phyloP scores from a whole-genome alignment of 352 stramenopile species.

The Pythium coloratum region DNA sequence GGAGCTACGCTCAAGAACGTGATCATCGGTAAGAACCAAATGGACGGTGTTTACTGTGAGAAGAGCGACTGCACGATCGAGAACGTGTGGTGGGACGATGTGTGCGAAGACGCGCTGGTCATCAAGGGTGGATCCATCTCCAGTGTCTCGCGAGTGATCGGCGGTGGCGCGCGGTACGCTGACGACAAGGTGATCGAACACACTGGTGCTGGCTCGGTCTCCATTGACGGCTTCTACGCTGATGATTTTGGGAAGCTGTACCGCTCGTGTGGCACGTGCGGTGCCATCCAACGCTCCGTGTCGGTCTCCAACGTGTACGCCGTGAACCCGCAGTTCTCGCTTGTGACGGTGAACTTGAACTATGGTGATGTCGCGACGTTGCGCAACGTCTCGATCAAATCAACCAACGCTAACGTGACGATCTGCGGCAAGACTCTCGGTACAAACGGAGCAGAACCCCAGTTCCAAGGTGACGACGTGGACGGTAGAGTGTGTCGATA shows the following conservation, averaged over 20 bases:
- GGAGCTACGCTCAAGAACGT: constrained; percentile 53
- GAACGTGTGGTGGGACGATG: constrained; percentile 37
- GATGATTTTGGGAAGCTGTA: constrained; percentile 36
- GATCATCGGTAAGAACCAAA: constrained; percentile 58
- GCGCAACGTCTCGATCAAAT: constrained; percentile 28
- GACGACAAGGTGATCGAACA: constrained; percentile 39
- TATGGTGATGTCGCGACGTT: constrained; percentile 29
- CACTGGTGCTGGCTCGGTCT: constrained; percentile 29
- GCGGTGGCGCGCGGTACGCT: constrained; percentile 30
- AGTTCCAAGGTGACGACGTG: constrained; percentile 6
- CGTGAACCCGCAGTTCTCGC: constrained; percentile 25
- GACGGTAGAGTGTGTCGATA: constrained; percentile 5
- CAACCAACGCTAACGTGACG: constrained; percentile 19
- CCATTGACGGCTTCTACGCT: constrained; percentile 36
- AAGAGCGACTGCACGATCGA: constrained; percentile 35
- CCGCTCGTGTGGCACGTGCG: constrained; percentile 36
- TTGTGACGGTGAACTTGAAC: constrained; percentile 39
- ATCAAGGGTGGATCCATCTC: constrained; percentile 31
- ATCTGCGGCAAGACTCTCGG: constrained; percentile 21
- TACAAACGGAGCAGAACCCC: constrained; percentile 11
- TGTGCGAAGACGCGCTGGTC: constrained; percentile 33
- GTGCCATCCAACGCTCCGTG: constrained; percentile 25
- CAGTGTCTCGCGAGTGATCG: constrained; percentile 29
- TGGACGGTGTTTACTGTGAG: constrained; percentile 41
- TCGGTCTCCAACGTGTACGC: constrained; percentile 33